Evolutionary conservation across 768 basidiomycete genomes (phyloP).

Genomic region (Mycena galopus): DNA sequence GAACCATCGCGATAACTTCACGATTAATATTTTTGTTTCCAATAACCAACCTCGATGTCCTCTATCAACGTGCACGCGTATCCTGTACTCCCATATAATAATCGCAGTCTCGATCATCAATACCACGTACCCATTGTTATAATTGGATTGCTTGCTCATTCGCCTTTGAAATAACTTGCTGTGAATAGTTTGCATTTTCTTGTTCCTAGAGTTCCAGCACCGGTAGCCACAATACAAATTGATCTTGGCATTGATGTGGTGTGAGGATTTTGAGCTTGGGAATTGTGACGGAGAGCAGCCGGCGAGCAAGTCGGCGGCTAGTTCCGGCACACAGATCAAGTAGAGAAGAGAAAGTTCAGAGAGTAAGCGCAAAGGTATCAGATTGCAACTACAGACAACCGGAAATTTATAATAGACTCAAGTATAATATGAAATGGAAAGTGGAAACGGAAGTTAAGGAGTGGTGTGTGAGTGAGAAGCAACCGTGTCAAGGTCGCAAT

Average conservation of each 20-base stretch:
- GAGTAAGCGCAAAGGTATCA: too few species aligned
- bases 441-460: too few species aligned
- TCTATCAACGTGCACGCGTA: conserved; percentile 9
- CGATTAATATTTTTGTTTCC: conserved; percentile 43
- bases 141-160: conserved; percentile 46
- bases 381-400: too few species aligned
- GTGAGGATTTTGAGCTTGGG: background rate
- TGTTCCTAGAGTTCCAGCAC: conserved; percentile 16
- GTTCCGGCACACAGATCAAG: too few species aligned
- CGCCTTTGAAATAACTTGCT: conserved; percentile 38
- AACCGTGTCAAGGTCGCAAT: too few species aligned
- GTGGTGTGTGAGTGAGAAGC: too few species aligned
- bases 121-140: conserved; percentile 51
- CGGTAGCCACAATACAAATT: conserved; percentile 35
- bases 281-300: too few species aligned
- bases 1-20: conserved; percentile 33
- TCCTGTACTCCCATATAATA: conserved; percentile 40
- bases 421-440: too few species aligned
- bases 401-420: too few species aligned
- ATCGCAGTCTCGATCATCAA: conserved; percentile 44
- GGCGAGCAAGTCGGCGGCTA: too few species aligned
- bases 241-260: conserved; percentile 21
- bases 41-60: conserved; percentile 36
- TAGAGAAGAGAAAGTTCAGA: too few species aligned
- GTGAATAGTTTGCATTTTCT: conserved; percentile 34